A percentile compares a stretch with the other conserved stretches of the same genome.
These are phyloP conservation scores for Uronychia binucleata DNA, from an alignment of 73 alveolate genomes.

Conservation along the genomic window DNA sequence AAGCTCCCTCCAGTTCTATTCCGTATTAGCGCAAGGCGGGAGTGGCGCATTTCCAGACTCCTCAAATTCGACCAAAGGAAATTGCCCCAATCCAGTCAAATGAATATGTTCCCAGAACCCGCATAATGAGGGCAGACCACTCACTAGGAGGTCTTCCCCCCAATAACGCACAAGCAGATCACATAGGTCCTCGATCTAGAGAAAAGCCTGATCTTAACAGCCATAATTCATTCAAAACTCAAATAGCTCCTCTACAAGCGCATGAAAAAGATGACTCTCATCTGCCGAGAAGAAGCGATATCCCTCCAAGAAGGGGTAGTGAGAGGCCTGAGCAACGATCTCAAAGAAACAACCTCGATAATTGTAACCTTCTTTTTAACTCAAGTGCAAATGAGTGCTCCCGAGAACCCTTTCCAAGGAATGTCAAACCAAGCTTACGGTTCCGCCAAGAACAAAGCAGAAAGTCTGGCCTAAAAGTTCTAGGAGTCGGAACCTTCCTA, in stretches of 20 bases:
- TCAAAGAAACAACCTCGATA: neutral
- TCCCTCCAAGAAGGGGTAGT: neutral
- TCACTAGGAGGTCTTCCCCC: neutral
- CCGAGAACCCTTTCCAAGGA: neutral
- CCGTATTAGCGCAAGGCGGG: too few relatives aligned
- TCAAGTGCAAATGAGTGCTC: neutral
- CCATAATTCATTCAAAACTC: neutral
- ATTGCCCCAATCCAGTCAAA: neutral
- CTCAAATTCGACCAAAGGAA: neutral
- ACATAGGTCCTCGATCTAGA: too few relatives aligned
- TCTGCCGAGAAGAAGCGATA: too few relatives aligned
- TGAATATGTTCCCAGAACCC: neutral
- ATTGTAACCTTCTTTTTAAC: neutral
- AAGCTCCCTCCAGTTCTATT: too few relatives aligned
- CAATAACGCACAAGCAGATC: neutral
- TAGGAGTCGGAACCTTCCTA: neutral
- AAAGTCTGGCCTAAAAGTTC: neutral
- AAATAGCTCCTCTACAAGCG: neutral
- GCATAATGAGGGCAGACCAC: neutral
- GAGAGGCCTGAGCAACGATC: neutral
- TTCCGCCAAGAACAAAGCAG: neutral
- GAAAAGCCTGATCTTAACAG: too few relatives aligned
- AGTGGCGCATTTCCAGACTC: neutral
- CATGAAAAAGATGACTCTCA: neutral
- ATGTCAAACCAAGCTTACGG: neutral